Evolutionary conservation across 805 yeast species (phyloP), one percentile per base, ranked within the genome.

Genomic region (Candida golubevii): DNA sequence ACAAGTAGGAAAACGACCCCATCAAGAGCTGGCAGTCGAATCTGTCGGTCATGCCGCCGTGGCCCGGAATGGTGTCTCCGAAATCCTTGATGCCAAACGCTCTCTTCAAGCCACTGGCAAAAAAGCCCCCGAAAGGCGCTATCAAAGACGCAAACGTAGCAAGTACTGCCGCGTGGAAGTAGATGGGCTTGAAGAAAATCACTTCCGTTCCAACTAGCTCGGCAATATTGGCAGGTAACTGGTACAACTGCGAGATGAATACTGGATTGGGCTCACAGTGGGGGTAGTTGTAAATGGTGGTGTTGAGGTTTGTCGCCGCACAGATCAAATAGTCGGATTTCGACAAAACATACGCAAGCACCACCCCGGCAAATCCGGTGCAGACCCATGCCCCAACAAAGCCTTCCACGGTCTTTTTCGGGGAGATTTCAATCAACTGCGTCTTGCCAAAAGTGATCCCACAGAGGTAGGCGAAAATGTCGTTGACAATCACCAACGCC

Each of bases 111-210:
- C 98, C 99, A 42, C 95, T 84, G 7, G 98, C 98, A 59, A 93
- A 93, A 65, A 93, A 93, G 1, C 99, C 99, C 43, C 99, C 99
- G 62, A 93, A 93, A 47, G 99, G 99, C 4, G 99, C 99, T 63
- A 93, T 84, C 53, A 93, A 75, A 0, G 98, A 91, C 1, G 99
- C 98, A 74, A 93, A 93, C 4, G 96, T 85, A 12, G 97, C 95
- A 48, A 91, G 70, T 35, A 83, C 77, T 46, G 88, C 76, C 1
- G 95, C 83, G 63, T 93, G 99, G 72, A 90, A 78, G 65, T 91
- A 89, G 41, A 93, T 82, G 38, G 99, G 98, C 58, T 86, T 88
- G 36, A 89, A 58, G 12, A 81, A 75, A 13, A 88, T 61, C 28
- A 71, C 72, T 10, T 78, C 79, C 30, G 65, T 50, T 18, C 75